These are phyloP conservation scores for Parasarocladium wereldwijsianum DNA, from an alignment of 2,329 filamentous ascomycete species.

Conservation along the genomic window DNA sequence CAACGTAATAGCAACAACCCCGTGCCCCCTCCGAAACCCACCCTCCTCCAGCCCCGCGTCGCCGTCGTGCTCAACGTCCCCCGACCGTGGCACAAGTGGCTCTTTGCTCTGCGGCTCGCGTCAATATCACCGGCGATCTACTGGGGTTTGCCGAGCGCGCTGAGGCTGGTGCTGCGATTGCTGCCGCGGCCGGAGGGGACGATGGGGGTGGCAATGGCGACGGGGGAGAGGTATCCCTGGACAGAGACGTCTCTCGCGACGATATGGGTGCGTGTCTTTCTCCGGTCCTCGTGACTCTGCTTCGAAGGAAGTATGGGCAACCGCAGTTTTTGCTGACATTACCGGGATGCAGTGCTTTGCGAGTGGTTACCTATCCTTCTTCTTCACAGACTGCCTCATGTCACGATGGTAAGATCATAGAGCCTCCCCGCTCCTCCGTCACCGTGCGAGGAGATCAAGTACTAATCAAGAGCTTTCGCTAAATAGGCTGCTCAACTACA, in stretches of 20 bases:
- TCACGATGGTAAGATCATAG: slow-evolving; percentile 53
- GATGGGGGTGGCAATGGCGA: slow-evolving; percentile 1
- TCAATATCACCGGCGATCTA: slow-evolving; percentile 56
- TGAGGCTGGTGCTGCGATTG: slow-evolving; percentile 53
- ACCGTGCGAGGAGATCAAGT: no score
- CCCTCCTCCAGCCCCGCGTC: slow-evolving; percentile 58
- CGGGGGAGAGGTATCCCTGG: slow-evolving; percentile 23
- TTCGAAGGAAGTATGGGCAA: not conserved
- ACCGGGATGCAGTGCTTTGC: slow-evolving; percentile 72
- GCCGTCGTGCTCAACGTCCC: slow-evolving; percentile 66
- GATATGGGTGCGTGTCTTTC: slow-evolving; percentile 48
- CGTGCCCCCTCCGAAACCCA: not conserved
- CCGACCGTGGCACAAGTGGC: slow-evolving; percentile 55
- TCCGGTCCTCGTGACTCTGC: not conserved
- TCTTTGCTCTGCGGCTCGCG: slow-evolving; percentile 57
- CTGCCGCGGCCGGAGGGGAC: slow-evolving; percentile 15
- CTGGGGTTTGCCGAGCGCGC: slow-evolving; percentile 55
- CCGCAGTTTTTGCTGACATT: slow-evolving; percentile 7
- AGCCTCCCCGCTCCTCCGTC: no score
- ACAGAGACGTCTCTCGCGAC: slow-evolving; percentile 59
- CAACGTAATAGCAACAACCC: slow-evolving; percentile 7
- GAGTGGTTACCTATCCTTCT: slow-evolving; percentile 65
- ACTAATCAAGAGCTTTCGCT: no score
- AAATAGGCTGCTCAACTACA: slow-evolving; percentile 66
- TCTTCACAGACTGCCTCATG: slow-evolving; percentile 77